These are phyloP conservation scores for Macadamia tetraphylla DNA, from an alignment of 164 flowering plant species.

Conservation along the genomic window DNA sequence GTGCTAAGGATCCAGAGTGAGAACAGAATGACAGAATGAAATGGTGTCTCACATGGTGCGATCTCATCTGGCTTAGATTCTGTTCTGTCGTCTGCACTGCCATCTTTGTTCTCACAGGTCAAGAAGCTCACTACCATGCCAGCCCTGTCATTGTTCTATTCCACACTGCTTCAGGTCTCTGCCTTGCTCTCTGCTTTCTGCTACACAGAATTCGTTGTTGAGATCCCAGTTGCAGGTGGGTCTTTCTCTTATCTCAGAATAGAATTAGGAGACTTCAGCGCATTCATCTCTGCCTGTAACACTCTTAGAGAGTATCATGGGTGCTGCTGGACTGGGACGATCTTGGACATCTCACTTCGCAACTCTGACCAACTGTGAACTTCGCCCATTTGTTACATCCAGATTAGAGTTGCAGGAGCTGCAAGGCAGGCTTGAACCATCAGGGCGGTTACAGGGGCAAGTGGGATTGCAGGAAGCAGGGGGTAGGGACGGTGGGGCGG, in stretches of 20 bases:
- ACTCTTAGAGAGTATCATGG: slow-evolving; percentile 61
- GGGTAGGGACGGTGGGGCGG: no score
- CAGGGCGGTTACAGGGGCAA: no score
- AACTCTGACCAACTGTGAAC: slow-evolving; percentile 29
- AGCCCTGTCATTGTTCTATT: slow-evolving; percentile 69
- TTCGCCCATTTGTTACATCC: slow-evolving; percentile 30
- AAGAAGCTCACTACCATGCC: slow-evolving; percentile 33
- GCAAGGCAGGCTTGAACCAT: slow-evolving; percentile 6
- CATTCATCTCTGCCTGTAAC: slow-evolving; percentile 69
- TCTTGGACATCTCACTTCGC: slow-evolving; percentile 74
- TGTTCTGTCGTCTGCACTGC: slow-evolving; percentile 88
- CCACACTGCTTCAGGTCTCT: slow-evolving; percentile 54
- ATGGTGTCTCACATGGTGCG: slow-evolving; percentile 82
- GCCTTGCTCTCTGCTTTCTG: slow-evolving; percentile 70
- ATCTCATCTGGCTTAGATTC: slow-evolving; percentile 70
- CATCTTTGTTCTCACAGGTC: slow-evolving; percentile 42
- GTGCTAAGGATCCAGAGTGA: slow-evolving; percentile 37
- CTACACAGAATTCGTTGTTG: slow-evolving; percentile 71
- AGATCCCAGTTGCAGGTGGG: slow-evolving; percentile 17
- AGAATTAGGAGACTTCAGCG: slow-evolving; percentile 69
- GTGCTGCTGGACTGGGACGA: slow-evolving; percentile 68
- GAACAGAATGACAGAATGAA: slow-evolving; percentile 30
- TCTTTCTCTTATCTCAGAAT: slow-evolving; percentile 60
- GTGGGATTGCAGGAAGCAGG: no score
- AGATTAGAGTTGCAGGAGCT: slow-evolving; percentile 24